Evolutionary conservation across 371 early-diverging fungal species (phyloP).

Genomic region (Paraphysoderma sedebokerense): DNA sequence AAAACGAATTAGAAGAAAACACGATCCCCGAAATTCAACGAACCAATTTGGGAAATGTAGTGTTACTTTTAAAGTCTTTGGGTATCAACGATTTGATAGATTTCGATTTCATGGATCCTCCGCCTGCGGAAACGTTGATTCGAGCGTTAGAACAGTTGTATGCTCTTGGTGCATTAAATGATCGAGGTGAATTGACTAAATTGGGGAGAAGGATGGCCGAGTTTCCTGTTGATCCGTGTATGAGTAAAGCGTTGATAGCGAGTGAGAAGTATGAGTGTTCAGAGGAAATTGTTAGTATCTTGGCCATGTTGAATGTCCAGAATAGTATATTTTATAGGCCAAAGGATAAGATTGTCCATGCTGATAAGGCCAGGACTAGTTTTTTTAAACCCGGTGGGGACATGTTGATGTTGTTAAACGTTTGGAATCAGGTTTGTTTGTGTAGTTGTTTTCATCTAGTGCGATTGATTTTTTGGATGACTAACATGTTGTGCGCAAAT

Average conservation of each 20-base stretch:
- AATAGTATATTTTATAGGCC: slow-evolving; percentile 84
- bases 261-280: slow-evolving; percentile 83
- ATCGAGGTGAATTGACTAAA: slow-evolving; percentile 83
- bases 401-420: slow-evolving; percentile 73
- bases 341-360: slow-evolving; percentile 80
- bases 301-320: slow-evolving; percentile 83
- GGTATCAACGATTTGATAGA: slow-evolving; percentile 89
- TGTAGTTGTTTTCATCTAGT: too few relatives aligned
- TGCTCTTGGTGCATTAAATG: slow-evolving; percentile 88
- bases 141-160: slow-evolving; percentile 86
- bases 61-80: slow-evolving; percentile 69
- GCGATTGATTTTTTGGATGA: too few relatives aligned
- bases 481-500: too few relatives aligned
- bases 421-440: slow-evolving; percentile 54
- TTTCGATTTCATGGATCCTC: slow-evolving; percentile 98
- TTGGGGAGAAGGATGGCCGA: slow-evolving; percentile 96
- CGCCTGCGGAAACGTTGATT: slow-evolving; percentile 81
- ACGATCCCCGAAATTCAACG: slow-evolving; percentile 93
- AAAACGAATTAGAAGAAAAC: slow-evolving; percentile 83
- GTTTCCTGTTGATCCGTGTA: slow-evolving; percentile 93
- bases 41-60: slow-evolving; percentile 79
- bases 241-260: slow-evolving; percentile 81
- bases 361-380: slow-evolving; percentile 81
- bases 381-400: slow-evolving; percentile 76
- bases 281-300: slow-evolving; percentile 74